A percentile compares a stretch with the other conserved stretches of the same genome.
Conservation (phyloP, 2,329 filamentous ascomycete genomes). For the Colletotrichum shisoi region DNA sequence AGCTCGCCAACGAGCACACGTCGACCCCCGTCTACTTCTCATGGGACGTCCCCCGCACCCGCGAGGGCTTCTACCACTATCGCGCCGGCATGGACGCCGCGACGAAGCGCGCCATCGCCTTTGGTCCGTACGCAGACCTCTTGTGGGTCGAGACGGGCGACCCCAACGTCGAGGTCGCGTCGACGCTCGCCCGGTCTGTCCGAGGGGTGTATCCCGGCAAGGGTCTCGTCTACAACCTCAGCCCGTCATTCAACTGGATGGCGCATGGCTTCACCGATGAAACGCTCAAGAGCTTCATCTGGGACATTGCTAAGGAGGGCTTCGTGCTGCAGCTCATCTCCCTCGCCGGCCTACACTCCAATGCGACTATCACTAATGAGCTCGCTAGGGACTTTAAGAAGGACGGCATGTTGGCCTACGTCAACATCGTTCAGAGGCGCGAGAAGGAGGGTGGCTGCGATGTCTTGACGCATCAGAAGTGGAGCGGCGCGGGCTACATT, state of each 20-base stretch:
- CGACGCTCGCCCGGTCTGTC: conserved; percentile 78
- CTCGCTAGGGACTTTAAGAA: conserved; percentile 83
- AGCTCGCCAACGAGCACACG: conserved; percentile 72
- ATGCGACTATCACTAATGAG: conserved; percentile 72
- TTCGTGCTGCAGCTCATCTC: conserved; percentile 75
- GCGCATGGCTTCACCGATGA: conserved; percentile 86
- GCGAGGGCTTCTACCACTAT: conserved; percentile 95
- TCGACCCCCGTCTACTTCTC: conserved; percentile 78
- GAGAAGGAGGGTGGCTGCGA: conserved; percentile 93
- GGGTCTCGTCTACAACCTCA: conserved; percentile 94
- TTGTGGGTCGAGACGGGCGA: conserved; percentile 97
- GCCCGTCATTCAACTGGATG: conserved; percentile 99
- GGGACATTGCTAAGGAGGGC: conserved; percentile 92
- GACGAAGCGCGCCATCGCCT: conserved; percentile 91
- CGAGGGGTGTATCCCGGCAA: conserved; percentile 75
- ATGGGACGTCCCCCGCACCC: conserved; percentile 90
- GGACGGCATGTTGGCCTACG: conserved; percentile 96
- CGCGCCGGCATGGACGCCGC: conserved; percentile 82
- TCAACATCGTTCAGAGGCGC: conserved; percentile 86
- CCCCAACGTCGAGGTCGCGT: conserved; percentile 80
- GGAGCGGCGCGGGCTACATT: conserved; percentile 74
- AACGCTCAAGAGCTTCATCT: conserved; percentile 88
- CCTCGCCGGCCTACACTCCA: conserved; percentile 71
- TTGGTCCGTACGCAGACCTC: conserved; percentile 90
- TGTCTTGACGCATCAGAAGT: conserved; percentile 94